These are phyloP conservation scores for Auriscalpium vulgare DNA, from an alignment of 768 basidiomycete genomes.

Conservation along the genomic window DNA sequence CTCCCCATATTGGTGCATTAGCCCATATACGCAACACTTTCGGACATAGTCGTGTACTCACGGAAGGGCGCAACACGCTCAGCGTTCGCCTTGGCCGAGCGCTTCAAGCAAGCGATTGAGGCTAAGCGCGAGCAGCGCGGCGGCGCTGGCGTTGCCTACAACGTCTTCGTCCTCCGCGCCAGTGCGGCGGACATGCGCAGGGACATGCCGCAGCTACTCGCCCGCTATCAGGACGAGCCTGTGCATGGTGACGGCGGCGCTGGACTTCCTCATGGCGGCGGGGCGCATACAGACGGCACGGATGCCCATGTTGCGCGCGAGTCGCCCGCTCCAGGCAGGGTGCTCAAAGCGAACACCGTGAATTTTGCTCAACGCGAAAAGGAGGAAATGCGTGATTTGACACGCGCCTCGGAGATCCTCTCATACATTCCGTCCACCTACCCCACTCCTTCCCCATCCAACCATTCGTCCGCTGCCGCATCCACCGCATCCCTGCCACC, in stretches of 20 bases:
- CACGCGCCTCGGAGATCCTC: conserved; percentile 73
- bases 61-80: conserved; percentile 49
- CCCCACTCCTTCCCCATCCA: not conserved
- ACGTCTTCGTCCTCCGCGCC: conserved; percentile 71
- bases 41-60: conserved; percentile 85
- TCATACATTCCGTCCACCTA: conserved; percentile 26
- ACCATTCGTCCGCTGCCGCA: not conserved
- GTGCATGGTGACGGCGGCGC: conserved; percentile 1
- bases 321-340: not conserved
- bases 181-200: conserved; percentile 35
- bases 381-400: conserved; percentile 87
- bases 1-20: conserved; percentile 19
- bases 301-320: conserved; percentile 23
- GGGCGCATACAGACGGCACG: conserved; percentile 25
- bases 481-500: not conserved
- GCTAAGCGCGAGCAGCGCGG: conserved; percentile 32
- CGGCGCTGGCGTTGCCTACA: conserved; percentile 45
- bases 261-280: not conserved
- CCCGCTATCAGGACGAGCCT: conserved; percentile 34
- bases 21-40: conserved; percentile 84
- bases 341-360: conserved; percentile 46
- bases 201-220: conserved; percentile 45
- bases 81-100: conserved; percentile 54
- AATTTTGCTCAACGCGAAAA: conserved; percentile 79
- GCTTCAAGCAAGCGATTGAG: conserved; percentile 57